Percentiles rank a stretch among this genome's conserved stretches.
Evolutionary conservation across 129 eudicot species (phyloP).

Genomic region (Chrysanthemum lavandulifolium): DNA sequence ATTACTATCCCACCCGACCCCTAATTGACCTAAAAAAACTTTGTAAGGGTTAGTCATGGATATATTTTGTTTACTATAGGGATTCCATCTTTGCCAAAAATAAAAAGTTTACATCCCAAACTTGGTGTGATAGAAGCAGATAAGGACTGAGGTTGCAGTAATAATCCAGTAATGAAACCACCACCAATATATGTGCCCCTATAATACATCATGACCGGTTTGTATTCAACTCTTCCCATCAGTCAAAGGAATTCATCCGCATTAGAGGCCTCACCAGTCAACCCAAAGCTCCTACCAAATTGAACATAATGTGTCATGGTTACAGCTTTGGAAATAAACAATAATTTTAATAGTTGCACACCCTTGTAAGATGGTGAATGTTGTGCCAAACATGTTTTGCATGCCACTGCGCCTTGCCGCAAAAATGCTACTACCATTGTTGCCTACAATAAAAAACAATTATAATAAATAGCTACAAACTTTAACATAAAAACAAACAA

Average conservation of each 20-base stretch:
- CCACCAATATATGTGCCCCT: conserved; percentile 99
- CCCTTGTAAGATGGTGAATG: too few species aligned
- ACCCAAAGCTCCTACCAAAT: conserved; percentile 72
- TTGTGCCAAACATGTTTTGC: too few species aligned
- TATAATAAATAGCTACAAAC: too few species aligned
- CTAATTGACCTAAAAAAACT: conserved; percentile 1
- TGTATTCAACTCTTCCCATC: conserved; percentile 85
- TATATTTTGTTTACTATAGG: conserved; percentile 61
- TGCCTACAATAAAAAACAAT: neutral
- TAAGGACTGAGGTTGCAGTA: conserved; percentile 71
- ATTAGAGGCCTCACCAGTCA: conserved; percentile 94
- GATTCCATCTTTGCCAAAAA: conserved; percentile 65
- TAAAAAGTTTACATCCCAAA: conserved; percentile 69
- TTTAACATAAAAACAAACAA: too few species aligned
- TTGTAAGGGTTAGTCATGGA: neutral
- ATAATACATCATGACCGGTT: conserved; percentile 89
- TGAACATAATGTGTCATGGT: neutral
- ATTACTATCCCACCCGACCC: too few species aligned
- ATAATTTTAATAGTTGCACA: too few species aligned
- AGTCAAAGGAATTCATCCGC: conserved; percentile 94
- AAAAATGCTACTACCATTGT: too few species aligned
- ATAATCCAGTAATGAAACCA: conserved; percentile 77
- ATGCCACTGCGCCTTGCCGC: too few species aligned
- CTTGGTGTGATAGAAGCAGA: conserved; percentile 92
- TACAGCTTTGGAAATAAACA: neutral